Conservation (phyloP, 768 basidiomycete species). For the Amanita rimosa region DNA sequence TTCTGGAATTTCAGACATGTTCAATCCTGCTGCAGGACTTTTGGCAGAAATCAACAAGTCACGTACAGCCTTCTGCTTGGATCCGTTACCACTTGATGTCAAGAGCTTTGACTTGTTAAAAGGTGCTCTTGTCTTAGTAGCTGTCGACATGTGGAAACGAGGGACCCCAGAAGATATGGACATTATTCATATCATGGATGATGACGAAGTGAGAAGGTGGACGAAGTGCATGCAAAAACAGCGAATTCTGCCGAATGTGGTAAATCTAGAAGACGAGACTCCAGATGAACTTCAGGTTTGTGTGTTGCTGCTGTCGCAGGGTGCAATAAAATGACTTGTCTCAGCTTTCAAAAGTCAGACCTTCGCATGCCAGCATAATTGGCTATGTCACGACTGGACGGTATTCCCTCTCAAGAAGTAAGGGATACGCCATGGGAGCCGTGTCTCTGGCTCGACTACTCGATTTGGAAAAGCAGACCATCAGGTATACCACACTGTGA, state of each 20-base stretch:
- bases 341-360: constrained; percentile 34
- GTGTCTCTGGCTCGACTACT: constrained; percentile 46
- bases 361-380: constrained; percentile 38
- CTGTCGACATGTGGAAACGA: constrained; percentile 46
- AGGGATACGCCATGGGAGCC: constrained; percentile 69
- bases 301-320: background rate
- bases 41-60: constrained; percentile 45
- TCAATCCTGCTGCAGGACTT: constrained; percentile 33
- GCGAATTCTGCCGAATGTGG: background rate
- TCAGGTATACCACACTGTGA: constrained; percentile 17
- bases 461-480: constrained; percentile 37
- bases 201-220: constrained; percentile 42
- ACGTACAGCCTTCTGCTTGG: constrained; percentile 42
- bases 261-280: constrained; percentile 14
- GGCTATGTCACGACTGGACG: constrained; percentile 83
- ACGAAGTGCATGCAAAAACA: constrained; percentile 18
- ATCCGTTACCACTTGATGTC: constrained; percentile 20
- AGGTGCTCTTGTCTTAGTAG: constrained; percentile 58
- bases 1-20: constrained; percentile 22
- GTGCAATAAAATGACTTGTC: constrained; percentile 2
- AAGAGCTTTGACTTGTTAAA: constrained; percentile 37
- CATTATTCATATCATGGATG: constrained; percentile 52
- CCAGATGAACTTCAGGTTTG: constrained; percentile 18
- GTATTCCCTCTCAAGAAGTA: constrained; percentile 68
- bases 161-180: constrained; percentile 73